phyloP scores from a whole-genome alignment of 2,329 filamentous ascomycete species.

The Penicillium fuscoglaucum region DNA sequence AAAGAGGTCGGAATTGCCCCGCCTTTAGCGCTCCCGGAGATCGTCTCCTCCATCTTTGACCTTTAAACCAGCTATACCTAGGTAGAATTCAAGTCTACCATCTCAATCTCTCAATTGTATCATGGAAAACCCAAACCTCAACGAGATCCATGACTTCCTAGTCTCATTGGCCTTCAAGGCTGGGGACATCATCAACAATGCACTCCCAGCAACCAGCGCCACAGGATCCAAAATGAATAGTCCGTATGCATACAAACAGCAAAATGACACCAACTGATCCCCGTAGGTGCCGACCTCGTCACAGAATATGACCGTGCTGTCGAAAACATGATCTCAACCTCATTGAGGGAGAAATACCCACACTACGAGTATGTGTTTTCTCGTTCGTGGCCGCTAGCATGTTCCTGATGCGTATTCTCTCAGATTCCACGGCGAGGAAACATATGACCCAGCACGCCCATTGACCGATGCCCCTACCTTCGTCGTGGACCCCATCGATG shows the following conservation, averaged over 20 bases:
- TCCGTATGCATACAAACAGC: conserved; percentile 21
- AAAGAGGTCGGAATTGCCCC: background rate
- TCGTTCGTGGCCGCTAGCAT: background rate
- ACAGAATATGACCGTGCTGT: conserved; percentile 65
- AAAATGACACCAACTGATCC: background rate
- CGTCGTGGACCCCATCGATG: conserved; percentile 65
- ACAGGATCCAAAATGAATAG: conserved; percentile 51
- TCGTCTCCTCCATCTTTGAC: background rate
- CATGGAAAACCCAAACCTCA: conserved; percentile 29
- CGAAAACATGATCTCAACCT: conserved; percentile 57
- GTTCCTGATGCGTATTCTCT: background rate
- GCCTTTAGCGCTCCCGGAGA: conserved; percentile 5
- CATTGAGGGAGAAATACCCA: conserved; percentile 54
- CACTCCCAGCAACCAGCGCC: conserved; percentile 40
- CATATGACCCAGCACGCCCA: conserved; percentile 56
- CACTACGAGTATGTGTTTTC: conserved; percentile 47
- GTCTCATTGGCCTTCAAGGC: conserved; percentile 43
- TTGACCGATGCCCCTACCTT: conserved; percentile 59
- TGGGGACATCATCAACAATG: conserved; percentile 45
- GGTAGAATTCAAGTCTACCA: background rate
- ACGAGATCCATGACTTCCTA: conserved; percentile 47
- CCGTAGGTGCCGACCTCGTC: conserved; percentile 59
- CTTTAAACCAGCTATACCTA: background rate
- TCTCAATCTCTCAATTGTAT: background rate
- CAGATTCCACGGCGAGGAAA: conserved; percentile 60